Conservation (phyloP, 371 early-diverging fungal species). For the Conidiobolus incongruus region DNA sequence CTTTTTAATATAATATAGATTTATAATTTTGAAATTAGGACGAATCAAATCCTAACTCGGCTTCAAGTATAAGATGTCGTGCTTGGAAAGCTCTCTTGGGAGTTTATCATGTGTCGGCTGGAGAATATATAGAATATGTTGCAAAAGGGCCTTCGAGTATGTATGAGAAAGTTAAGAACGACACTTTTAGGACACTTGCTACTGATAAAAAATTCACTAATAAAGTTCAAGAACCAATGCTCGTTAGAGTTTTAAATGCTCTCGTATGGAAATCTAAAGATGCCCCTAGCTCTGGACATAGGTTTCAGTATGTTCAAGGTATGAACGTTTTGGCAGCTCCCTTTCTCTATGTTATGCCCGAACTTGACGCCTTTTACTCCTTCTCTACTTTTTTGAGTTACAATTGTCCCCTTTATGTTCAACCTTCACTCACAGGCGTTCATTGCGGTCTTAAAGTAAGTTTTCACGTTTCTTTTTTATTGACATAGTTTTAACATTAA, state of each 20-base stretch:
- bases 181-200: conserved; percentile 69
- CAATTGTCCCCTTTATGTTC: conserved; percentile 80
- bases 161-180: conserved; percentile 70
- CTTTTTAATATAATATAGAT: no score
- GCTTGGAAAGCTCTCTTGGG: conserved; percentile 71
- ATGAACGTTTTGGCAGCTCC: conserved; percentile 90
- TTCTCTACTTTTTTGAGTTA: conserved; percentile 61
- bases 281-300: conserved; percentile 6
- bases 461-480: conserved; percentile 2
- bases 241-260: conserved; percentile 68
- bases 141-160: conserved; percentile 39
- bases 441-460: conserved; percentile 68
- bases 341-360: conserved; percentile 73
- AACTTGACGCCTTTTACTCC: conserved; percentile 75
- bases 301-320: conserved; percentile 78
- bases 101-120: conserved; percentile 41
- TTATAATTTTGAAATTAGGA: conserved; percentile 48
- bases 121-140: conserved; percentile 50
- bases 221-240: conserved; percentile 45
- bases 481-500: background rate
- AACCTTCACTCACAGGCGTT: conserved; percentile 72
- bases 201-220: conserved; percentile 52
- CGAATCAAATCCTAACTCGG: conserved; percentile 12
- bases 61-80: conserved; percentile 13
- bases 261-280: conserved; percentile 40